Evolutionary conservation across 2,329 filamentous ascomycete genomes (phyloP).

Genomic region (Stemphylium beticola): DNA sequence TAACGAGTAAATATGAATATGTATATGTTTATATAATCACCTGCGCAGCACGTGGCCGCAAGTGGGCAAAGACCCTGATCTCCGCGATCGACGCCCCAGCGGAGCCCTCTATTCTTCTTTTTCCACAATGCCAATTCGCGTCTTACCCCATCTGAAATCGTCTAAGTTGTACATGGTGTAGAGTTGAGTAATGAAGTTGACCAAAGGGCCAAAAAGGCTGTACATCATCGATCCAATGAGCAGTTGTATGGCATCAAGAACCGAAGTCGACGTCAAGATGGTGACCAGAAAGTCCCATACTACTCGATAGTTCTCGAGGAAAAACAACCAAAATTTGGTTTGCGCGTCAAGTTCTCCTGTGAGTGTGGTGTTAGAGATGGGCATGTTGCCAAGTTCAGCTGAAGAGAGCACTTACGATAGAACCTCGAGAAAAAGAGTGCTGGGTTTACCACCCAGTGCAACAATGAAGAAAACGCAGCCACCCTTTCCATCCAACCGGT

Average conservation of each 20-base stretch:
- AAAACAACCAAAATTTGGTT: background rate
- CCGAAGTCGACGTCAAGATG: background rate
- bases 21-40: too few species aligned
- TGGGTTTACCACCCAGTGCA: constrained; percentile 3
- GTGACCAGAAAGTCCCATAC: background rate
- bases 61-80: too few species aligned
- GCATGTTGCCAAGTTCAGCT: background rate
- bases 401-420: background rate
- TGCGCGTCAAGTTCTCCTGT: background rate
- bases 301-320: background rate
- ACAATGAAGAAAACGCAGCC: constrained; percentile 1
- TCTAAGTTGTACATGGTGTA: constrained; percentile 8
- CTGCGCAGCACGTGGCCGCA: too few species aligned
- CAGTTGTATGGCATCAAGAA: background rate
- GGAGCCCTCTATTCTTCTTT: background rate
- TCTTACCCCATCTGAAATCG: constrained; percentile 13
- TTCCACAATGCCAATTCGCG: background rate
- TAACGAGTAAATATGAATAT: too few species aligned
- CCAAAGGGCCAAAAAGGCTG: background rate
- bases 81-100: too few species aligned
- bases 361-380: background rate
- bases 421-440: constrained; percentile 2
- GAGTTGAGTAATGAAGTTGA: constrained; percentile 2
- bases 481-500: constrained; percentile 7
- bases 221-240: background rate